Conservation (phyloP, 331 rosid genomes). For the Acacia pycnantha region DNA sequence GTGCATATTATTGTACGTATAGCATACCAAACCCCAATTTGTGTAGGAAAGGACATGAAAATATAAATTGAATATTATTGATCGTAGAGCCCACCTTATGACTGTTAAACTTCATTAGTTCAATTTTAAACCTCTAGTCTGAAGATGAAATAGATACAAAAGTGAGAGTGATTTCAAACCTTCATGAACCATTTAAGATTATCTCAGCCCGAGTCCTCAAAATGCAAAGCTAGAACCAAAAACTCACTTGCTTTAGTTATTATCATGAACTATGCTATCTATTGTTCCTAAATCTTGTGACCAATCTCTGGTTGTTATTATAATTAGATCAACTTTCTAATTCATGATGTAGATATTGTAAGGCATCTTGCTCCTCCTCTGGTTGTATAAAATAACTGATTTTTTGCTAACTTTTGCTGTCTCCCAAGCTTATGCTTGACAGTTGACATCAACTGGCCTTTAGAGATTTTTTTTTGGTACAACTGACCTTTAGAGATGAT, state of each 20-base stretch:
- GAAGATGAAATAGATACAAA: neutral
- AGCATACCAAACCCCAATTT: neutral
- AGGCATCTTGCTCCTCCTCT: neutral
- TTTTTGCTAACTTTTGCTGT: neutral
- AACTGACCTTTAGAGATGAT: constrained; percentile 13
- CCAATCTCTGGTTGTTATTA: neutral
- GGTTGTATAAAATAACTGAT: too few relatives aligned
- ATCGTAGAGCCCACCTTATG: neutral
- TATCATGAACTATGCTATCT: neutral
- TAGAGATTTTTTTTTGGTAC: neutral
- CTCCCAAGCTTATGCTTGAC: neutral
- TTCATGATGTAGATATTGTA: neutral
- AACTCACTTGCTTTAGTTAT: neutral
- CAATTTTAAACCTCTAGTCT: neutral
- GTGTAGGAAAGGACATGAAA: neutral
- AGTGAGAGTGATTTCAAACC: neutral
- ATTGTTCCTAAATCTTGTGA: neutral
- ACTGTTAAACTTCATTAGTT: neutral
- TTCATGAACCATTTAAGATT: neutral
- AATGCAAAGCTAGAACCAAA: neutral
- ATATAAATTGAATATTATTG: neutral
- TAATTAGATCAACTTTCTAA: neutral
- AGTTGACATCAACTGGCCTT: neutral
- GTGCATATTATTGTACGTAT: neutral
- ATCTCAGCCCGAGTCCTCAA: neutral